A percentile compares a stretch with the other conserved stretches of the same genome.
Evolutionary conservation across 768 basidiomycete species (phyloP).

Genomic region (Pseudohyphozyma bogoriensis): DNA sequence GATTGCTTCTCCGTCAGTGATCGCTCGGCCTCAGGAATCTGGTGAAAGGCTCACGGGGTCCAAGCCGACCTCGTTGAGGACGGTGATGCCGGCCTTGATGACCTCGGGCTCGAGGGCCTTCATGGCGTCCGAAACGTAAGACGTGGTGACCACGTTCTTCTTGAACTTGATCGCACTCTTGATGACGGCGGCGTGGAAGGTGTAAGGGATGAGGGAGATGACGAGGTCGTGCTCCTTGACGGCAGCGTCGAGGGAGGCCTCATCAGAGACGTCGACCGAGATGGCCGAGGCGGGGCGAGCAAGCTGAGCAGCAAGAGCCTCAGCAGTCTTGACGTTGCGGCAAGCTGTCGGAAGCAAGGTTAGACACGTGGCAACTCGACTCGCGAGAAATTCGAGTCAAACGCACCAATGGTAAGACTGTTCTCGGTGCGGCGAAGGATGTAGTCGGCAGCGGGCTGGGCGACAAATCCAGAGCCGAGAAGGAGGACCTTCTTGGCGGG

Average conservation of each 20-base stretch:
- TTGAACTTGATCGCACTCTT: slow-evolving; percentile 80
- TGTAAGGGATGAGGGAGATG: slow-evolving; percentile 94
- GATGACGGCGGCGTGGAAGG: slow-evolving; percentile 77
- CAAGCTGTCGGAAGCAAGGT: slow-evolving; percentile 50
- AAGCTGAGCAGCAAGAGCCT: slow-evolving; percentile 58
- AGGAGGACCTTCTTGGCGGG: slow-evolving; percentile 60
- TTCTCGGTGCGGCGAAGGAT: slow-evolving; percentile 71
- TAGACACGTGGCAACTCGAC: not conserved
- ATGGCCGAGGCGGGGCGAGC: slow-evolving; percentile 55
- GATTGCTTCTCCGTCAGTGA: too few species aligned
- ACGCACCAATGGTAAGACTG: slow-evolving; percentile 69
- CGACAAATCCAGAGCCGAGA: slow-evolving; percentile 90
- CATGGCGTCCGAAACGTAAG: slow-evolving; percentile 87
- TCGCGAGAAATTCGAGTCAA: not conserved
- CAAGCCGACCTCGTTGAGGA: slow-evolving; percentile 95
- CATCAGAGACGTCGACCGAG: slow-evolving; percentile 66
- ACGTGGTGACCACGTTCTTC: slow-evolving; percentile 90
- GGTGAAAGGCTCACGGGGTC: too few species aligned
- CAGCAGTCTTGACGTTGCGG: slow-evolving; percentile 68
- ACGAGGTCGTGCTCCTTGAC: slow-evolving; percentile 83
- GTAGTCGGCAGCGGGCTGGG: slow-evolving; percentile 92
- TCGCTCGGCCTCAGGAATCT: too few species aligned
- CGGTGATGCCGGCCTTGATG: slow-evolving; percentile 78
- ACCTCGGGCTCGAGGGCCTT: slow-evolving; percentile 68
- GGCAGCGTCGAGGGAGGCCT: slow-evolving; percentile 62